Evolutionary conservation across 2,329 filamentous ascomycete species (phyloP).

Genomic region (Cercospora sesami): DNA sequence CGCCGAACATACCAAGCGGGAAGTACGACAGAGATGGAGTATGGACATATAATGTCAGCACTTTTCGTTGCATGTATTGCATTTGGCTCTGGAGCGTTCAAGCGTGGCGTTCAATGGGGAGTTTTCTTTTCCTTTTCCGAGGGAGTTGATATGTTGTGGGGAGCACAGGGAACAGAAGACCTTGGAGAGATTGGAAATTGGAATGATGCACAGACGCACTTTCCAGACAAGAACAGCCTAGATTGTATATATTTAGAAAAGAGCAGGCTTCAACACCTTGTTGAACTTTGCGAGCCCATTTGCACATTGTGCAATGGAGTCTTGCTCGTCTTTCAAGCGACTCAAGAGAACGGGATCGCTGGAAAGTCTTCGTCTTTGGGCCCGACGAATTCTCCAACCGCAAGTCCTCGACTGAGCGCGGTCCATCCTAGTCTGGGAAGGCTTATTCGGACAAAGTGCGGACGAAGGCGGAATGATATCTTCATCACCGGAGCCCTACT

Average conservation of each 20-base stretch:
- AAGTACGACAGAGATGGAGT: slow-evolving; percentile 35
- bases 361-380: not conserved
- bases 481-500: not conserved
- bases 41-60: slow-evolving; percentile 43
- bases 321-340: not conserved
- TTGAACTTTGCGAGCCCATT: not conserved
- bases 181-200: not conserved
- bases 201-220: not conserved
- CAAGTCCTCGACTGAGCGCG: not conserved
- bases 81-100: slow-evolving; percentile 9
- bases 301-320: not conserved
- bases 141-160: slow-evolving; percentile 1
- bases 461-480: not conserved
- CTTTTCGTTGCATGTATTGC: not conserved
- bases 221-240: slow-evolving; percentile 1
- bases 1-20: slow-evolving; percentile 37
- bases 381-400: not conserved
- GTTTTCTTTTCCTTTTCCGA: not conserved
- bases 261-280: not conserved
- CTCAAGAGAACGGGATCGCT: not conserved
- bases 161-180: not conserved
- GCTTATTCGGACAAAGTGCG: no score
- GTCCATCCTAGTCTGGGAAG: no score
- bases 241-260: slow-evolving; percentile 15
- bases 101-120: slow-evolving; percentile 12